Conservation (phyloP, 805 yeast genomes). For the Hanseniaspora thailandica region DNA sequence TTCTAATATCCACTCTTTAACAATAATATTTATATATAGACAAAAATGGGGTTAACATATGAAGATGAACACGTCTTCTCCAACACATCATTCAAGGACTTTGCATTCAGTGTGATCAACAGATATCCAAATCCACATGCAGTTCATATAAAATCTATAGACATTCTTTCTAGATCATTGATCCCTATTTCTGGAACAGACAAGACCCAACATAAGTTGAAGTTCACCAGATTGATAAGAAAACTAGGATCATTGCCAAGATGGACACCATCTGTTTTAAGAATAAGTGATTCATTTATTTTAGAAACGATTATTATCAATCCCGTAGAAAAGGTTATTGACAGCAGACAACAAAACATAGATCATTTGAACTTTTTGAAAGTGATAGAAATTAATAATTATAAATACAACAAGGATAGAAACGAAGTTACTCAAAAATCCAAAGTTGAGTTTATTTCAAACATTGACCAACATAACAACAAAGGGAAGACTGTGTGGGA, state of each 20-base stretch:
- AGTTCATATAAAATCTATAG: conserved; percentile 71
- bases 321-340: conserved; percentile 1
- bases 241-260: conserved; percentile 72
- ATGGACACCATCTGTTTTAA: conserved; percentile 37
- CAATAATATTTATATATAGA: neutral
- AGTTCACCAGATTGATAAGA: conserved; percentile 60
- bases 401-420: conserved; percentile 30
- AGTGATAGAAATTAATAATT: conserved; percentile 65
- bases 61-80: conserved; percentile 42
- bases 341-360: conserved; percentile 47
- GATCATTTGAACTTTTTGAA: conserved; percentile 71
- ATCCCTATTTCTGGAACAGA: neutral
- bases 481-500: conserved; percentile 6
- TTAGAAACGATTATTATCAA: conserved; percentile 7
- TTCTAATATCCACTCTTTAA: too few species aligned
- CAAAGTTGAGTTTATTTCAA: conserved; percentile 59
- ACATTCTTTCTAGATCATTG: conserved; percentile 33
- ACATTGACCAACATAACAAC: conserved; percentile 34
- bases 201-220: conserved; percentile 42
- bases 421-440: conserved; percentile 39
- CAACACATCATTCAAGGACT: conserved; percentile 55
- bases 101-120: conserved; percentile 64
- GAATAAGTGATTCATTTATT: conserved; percentile 12
- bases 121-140: conserved; percentile 70
- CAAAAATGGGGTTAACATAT: conserved; percentile 24